Conservation (phyloP, 106 monocot species). For the Dioscorea dumetorum region DNA sequence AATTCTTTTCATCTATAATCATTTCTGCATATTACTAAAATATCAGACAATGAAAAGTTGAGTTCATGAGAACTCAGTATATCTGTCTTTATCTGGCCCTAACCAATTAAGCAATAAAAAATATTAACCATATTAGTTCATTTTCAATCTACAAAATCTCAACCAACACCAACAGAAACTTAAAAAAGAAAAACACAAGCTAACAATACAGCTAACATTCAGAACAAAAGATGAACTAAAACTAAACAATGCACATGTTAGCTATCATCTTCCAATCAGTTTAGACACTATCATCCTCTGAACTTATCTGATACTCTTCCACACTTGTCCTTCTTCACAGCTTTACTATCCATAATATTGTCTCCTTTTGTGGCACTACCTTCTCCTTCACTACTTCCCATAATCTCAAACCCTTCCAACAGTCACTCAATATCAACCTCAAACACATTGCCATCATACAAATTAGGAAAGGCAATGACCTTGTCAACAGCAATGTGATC, state of each 20-base stretch:
- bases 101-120: too few relatives aligned
- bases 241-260: background rate
- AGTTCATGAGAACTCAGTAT: too few relatives aligned
- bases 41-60: too few relatives aligned
- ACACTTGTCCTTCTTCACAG: background rate
- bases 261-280: background rate
- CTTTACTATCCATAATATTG: background rate
- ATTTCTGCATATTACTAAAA: too few relatives aligned
- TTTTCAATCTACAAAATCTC: too few relatives aligned
- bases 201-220: too few relatives aligned
- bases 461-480: conserved; percentile 14
- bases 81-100: too few relatives aligned
- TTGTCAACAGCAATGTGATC: conserved; percentile 1
- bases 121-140: too few relatives aligned
- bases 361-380: background rate
- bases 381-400: background rate
- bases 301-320: background rate
- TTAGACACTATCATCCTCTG: too few relatives aligned
- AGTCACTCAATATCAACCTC: conserved; percentile 45
- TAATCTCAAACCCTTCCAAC: conserved; percentile 21
- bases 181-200: background rate
- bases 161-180: background rate
- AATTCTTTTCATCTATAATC: too few relatives aligned
- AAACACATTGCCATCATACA: conserved; percentile 21
- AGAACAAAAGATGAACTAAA: too few relatives aligned